These are phyloP conservation scores for Penicillium italicum DNA, from an alignment of 2,329 filamentous ascomycete genomes.

Conservation along the genomic window DNA sequence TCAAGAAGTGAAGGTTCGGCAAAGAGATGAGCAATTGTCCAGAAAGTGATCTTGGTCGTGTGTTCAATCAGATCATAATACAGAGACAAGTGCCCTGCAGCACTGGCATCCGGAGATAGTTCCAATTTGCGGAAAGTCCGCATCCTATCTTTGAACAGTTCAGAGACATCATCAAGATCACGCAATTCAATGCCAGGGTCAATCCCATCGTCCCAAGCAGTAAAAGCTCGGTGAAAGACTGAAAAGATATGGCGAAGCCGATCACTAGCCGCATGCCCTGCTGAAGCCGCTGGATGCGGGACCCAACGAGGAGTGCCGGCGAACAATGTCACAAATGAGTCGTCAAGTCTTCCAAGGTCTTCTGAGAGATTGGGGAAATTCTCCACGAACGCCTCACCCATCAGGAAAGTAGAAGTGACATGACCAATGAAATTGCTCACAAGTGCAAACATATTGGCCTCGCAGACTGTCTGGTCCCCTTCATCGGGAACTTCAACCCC, in stretches of 20 bases:
- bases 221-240: constrained; percentile 44
- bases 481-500: constrained; percentile 43
- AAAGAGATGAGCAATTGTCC: constrained; percentile 49
- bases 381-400: constrained; percentile 51
- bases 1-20: constrained; percentile 40
- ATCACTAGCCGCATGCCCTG: constrained; percentile 48
- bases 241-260: constrained; percentile 42
- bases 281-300: constrained; percentile 50
- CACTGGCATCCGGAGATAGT: constrained; percentile 38
- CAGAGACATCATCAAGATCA: constrained; percentile 50
- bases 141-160: constrained; percentile 44
- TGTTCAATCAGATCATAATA: constrained; percentile 57
- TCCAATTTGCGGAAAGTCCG: constrained; percentile 39
- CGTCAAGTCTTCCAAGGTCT: constrained; percentile 56
- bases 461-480: constrained; percentile 44
- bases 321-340: constrained; percentile 52
- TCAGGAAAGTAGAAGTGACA: constrained; percentile 46
- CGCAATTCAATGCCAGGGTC: constrained; percentile 44
- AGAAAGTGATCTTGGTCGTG: constrained; percentile 51
- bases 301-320: constrained; percentile 55
- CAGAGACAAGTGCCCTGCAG: constrained; percentile 46
- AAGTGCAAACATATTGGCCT: constrained; percentile 52
- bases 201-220: constrained; percentile 41
- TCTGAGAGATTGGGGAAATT: constrained; percentile 52
- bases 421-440: constrained; percentile 57